Evolutionary conservation across 2,329 filamentous ascomycete species (phyloP), one percentile per base, ranked within the genome.

Genomic region (Colletotrichum musicola): DNA sequence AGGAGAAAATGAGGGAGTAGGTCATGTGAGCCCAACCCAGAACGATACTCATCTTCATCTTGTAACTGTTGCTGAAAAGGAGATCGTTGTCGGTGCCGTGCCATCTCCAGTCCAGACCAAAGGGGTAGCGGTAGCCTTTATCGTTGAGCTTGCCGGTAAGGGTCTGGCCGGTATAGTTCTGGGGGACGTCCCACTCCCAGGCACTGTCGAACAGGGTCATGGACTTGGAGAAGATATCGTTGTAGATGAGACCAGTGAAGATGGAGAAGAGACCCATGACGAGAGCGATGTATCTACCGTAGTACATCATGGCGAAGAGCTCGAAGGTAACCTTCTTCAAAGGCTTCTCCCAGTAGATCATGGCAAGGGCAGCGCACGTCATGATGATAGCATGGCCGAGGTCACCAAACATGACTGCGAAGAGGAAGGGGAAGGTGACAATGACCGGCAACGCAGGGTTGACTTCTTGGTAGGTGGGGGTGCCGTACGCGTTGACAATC

Each of bases 321-420:
- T 99, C 97, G 77, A 98, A 97, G 0, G 84, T 86, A 65, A 98
- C 91, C 85, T 99, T 99, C 80, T 95, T 94, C 42, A 99, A 85
- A 68, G 92, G 90, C 83, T 93, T 95, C 82, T 99, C 96, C 87
- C 91, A 98, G 83, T 97, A 93, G 74, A 99, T 98, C 94, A 99
- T 97, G 65, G 94, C 93, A 64, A 90, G 77, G 14, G 96, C 93
- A 65, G 94, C 93, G 64, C 89, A 78, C 50, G 95, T 86, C 92
- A 99, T 97, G 79, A 99, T 92, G 72, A 91, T 81, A 73, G 95
- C 96, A 77, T 99, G 96, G 59, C 96, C 97, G 68, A 97, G 91
- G 81, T 99, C 96, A 85, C 96, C 97, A 78, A 99, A 99, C 96
- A 99, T 99, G 88, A 99, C 96, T 57, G 96, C 96, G 78, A 99